Evolutionary conservation across 2,329 filamentous ascomycete species (phyloP).

Genomic region (Aspergillus pseudotamarii): DNA sequence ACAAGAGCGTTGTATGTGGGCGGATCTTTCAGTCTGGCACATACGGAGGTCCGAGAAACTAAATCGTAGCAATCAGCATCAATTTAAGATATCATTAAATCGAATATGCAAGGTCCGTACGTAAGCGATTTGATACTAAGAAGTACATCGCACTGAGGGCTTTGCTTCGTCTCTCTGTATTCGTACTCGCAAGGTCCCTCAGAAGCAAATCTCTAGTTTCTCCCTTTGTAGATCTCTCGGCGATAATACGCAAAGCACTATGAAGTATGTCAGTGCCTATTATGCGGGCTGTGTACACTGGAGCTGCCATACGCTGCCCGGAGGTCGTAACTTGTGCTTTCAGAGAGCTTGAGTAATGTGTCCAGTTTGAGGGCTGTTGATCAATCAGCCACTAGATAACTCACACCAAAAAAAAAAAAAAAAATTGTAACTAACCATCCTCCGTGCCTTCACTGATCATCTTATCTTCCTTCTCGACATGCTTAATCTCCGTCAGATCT

Average conservation of each 20-base stretch:
- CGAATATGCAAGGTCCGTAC: slow-evolving; percentile 28
- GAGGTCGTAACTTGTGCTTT: slow-evolving; percentile 73
- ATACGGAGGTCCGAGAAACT: slow-evolving; percentile 42
- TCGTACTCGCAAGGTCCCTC: slow-evolving; percentile 43
- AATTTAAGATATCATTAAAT: not conserved
- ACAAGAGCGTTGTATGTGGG: slow-evolving; percentile 43
- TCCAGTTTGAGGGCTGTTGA: slow-evolving; percentile 59
- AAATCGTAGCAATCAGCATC: slow-evolving; percentile 9
- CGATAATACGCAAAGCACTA: slow-evolving; percentile 50
- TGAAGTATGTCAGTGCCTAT: slow-evolving; percentile 24
- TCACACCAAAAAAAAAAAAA: not conserved
- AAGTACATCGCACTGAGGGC: slow-evolving; percentile 49
- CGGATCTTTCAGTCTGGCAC: slow-evolving; percentile 37
- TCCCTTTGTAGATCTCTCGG: slow-evolving; percentile 47
- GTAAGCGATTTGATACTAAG: slow-evolving; percentile 43
- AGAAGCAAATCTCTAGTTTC: slow-evolving; percentile 44
- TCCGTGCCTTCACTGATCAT: slow-evolving; percentile 77
- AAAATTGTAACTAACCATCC: slow-evolving; percentile 50
- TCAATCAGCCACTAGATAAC: slow-evolving; percentile 20
- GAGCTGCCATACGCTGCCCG: slow-evolving; percentile 61
- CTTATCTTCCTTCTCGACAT: slow-evolving; percentile 65
- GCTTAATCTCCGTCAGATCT: slow-evolving; percentile 62
- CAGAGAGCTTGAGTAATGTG: slow-evolving; percentile 68
- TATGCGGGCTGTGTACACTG: slow-evolving; percentile 29
- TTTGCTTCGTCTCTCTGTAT: slow-evolving; percentile 40